phyloP scores from a whole-genome alignment of 305 asterid species.

The Rubia peregrina region DNA sequence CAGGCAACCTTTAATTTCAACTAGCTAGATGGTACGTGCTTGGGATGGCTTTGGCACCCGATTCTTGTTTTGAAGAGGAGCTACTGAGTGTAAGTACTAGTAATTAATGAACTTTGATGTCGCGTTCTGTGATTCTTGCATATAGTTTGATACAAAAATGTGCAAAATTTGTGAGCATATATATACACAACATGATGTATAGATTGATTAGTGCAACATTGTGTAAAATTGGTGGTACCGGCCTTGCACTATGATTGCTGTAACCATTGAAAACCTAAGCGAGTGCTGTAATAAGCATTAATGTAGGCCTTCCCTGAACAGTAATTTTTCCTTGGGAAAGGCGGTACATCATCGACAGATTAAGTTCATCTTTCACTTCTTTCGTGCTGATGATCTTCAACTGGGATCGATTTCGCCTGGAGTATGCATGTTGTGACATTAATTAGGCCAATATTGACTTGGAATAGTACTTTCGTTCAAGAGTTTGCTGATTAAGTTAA shows the following conservation, averaged over 20 bases:
- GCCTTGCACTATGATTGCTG: background rate
- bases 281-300: background rate
- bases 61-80: background rate
- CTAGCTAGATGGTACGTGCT: background rate
- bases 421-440: background rate
- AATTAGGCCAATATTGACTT: background rate
- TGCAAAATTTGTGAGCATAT: conserved; percentile 5
- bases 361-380: background rate
- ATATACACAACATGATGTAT: background rate
- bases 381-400: background rate
- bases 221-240: conserved; percentile 9
- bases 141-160: conserved; percentile 3
- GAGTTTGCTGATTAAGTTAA: background rate
- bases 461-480: background rate
- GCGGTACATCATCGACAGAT: background rate
- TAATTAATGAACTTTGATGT: conserved; percentile 4
- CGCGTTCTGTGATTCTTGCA: conserved; percentile 1
- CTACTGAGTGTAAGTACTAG: background rate
- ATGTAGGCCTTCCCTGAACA: background rate
- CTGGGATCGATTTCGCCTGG: background rate
- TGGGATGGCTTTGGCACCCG: background rate
- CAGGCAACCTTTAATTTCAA: conserved; percentile 26
- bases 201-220: conserved; percentile 1
- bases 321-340: background rate
- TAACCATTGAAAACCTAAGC: background rate